phyloP scores from a whole-genome alignment of 768 basidiomycete species.

The Pleurotus platypus region DNA sequence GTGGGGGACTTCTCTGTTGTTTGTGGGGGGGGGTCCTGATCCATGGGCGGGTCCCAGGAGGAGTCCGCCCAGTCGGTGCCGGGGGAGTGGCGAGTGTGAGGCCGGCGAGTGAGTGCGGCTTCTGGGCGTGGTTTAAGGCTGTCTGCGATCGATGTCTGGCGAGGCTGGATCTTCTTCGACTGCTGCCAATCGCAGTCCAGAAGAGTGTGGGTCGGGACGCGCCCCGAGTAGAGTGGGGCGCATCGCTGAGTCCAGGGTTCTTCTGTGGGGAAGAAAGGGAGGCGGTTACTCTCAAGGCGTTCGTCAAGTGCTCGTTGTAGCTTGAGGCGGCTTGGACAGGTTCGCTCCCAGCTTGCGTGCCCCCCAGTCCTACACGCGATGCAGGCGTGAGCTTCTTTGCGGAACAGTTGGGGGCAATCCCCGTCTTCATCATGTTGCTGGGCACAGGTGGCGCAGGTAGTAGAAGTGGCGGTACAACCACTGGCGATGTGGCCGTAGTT shows the following conservation, averaged over 20 bases:
- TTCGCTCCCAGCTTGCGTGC: constrained; percentile 1
- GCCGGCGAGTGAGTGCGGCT: too few species aligned
- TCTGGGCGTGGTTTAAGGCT: neutral
- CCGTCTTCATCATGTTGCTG: neutral
- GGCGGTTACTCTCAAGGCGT: neutral
- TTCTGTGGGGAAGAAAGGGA: neutral
- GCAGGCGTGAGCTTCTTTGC: neutral
- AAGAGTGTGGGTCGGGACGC: neutral
- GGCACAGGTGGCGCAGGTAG: too few species aligned
- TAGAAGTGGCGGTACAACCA: too few species aligned
- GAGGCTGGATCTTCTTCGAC: neutral
- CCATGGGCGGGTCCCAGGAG: neutral
- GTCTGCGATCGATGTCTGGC: neutral
- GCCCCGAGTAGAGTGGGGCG: neutral
- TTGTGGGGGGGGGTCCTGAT: neutral
- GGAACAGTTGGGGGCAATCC: neutral
- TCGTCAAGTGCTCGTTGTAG: neutral
- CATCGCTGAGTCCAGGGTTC: neutral
- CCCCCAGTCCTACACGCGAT: neutral
- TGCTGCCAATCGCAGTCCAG: neutral
- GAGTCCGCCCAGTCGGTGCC: neutral
- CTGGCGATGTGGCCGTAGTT: too few species aligned
- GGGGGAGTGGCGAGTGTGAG: too few species aligned
- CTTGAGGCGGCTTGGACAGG: neutral
- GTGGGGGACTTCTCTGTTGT: too few species aligned